These are phyloP conservation scores for Eragrostis curvula DNA, from an alignment of 176 grass and related monocot genomes.

Conservation along the genomic window DNA sequence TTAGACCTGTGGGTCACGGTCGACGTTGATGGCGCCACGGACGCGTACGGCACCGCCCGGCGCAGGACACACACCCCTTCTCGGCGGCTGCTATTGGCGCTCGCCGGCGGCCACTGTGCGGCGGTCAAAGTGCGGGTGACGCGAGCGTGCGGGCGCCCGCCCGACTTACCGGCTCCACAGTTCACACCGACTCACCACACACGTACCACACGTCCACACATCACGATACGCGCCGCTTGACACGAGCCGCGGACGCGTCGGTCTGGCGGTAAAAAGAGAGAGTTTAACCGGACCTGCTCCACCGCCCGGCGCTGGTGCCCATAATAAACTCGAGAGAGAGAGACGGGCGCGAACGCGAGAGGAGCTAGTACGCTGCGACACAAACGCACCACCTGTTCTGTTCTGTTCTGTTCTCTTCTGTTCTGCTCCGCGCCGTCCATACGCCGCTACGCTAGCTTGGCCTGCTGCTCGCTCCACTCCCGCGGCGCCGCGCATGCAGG, in stretches of 20 bases:
- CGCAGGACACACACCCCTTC: not conserved
- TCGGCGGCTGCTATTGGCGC: not conserved
- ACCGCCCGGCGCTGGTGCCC: slow-evolving; percentile 22
- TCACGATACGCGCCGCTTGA: not conserved
- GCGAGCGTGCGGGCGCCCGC: slow-evolving; percentile 5
- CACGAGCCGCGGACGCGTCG: slow-evolving; percentile 9
- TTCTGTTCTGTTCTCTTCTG: not conserved
- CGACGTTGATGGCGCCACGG: slow-evolving; percentile 13
- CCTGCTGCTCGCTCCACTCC: not conserved
- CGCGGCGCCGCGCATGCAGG: slow-evolving; percentile 43
- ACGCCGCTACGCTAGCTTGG: slow-evolving; percentile 5
- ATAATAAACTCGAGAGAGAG: slow-evolving; percentile 36
- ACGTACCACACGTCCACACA: not conserved
- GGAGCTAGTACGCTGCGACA: not conserved
- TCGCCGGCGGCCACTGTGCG: not conserved
- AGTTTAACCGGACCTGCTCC: slow-evolving; percentile 14
- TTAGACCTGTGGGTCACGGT: not conserved
- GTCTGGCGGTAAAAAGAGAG: slow-evolving; percentile 3
- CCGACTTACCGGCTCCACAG: not conserved
- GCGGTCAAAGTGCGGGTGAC: slow-evolving; percentile 37
- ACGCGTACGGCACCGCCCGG: slow-evolving; percentile 38
- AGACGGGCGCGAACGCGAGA: not conserved
- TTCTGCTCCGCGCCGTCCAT: not conserved
- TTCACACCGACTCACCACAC: not conserved
- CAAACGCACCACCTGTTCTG: not conserved